Conservation (phyloP, 177 flowering plant genomes). For the Telopea speciosissima region DNA sequence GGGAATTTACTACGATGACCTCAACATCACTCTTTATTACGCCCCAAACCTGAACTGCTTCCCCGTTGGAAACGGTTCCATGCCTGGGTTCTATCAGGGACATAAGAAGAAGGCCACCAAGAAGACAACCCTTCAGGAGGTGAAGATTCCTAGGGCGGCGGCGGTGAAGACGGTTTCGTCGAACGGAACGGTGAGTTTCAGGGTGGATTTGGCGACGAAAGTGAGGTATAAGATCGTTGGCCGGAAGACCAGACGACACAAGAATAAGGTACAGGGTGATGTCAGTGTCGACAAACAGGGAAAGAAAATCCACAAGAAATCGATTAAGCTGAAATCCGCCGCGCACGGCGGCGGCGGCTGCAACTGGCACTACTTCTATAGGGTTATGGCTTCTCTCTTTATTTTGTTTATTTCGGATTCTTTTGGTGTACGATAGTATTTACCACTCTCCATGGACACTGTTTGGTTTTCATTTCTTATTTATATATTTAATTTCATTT, state of each 20-base stretch:
- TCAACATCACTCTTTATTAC: slow-evolving; percentile 37
- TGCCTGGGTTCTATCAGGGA: slow-evolving; percentile 50
- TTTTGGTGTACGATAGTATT: too few species aligned
- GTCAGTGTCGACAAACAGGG: slow-evolving; percentile 30
- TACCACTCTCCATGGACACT: too few species aligned
- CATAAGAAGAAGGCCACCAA: slow-evolving; percentile 38
- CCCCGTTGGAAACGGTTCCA: slow-evolving; percentile 15
- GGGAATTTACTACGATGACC: slow-evolving; percentile 47
- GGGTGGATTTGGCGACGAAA: slow-evolving; percentile 49
- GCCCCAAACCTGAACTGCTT: not conserved
- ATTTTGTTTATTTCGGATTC: not conserved
- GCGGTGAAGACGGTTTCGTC: slow-evolving; percentile 12
- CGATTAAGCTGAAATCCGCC: slow-evolving; percentile 19
- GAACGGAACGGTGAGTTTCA: slow-evolving; percentile 31
- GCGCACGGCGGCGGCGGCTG: not conserved
- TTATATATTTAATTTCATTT: too few species aligned
- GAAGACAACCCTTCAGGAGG: not conserved
- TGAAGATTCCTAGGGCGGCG: slow-evolving; percentile 17
- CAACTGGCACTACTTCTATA: not conserved
- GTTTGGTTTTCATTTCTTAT: too few species aligned
- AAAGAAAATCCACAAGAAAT: slow-evolving; percentile 17
- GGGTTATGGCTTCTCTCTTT: not conserved
- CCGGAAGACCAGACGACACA: slow-evolving; percentile 38
- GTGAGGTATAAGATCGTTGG: slow-evolving; percentile 57
- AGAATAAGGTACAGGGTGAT: slow-evolving; percentile 25